phyloP scores from a whole-genome alignment of 2,329 filamentous ascomycete species.

The Colletotrichum destructivum region DNA sequence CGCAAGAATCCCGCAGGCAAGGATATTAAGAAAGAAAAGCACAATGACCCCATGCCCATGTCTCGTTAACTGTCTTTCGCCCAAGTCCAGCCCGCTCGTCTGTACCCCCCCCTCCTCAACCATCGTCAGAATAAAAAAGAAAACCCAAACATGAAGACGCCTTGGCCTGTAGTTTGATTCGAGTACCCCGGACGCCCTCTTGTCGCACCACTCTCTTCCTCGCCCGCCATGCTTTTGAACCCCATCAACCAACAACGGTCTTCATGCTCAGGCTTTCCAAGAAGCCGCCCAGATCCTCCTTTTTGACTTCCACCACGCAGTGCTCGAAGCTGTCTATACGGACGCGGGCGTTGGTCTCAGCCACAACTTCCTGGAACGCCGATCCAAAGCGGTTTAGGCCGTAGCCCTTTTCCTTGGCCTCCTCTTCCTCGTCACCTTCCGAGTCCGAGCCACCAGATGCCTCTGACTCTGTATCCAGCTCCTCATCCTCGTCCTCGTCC shows the following conservation, averaged over 20 bases:
- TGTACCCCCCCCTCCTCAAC: background rate
- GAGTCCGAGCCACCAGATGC: conserved; percentile 57
- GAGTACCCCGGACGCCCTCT: conserved; percentile 1
- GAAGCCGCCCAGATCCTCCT: conserved; percentile 93
- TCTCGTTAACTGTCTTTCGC: conserved; percentile 31
- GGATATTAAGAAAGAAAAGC: conserved; percentile 24
- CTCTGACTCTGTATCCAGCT: conserved; percentile 60
- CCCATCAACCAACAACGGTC: conserved; percentile 77
- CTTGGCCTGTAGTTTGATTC: background rate
- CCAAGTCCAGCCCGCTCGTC: background rate
- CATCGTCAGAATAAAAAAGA: conserved; percentile 8
- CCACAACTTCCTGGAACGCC: conserved; percentile 95
- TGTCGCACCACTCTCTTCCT: background rate
- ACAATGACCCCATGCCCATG: conserved; percentile 23
- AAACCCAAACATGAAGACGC: background rate
- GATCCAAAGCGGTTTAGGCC: conserved; percentile 92
- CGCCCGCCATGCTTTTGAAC: background rate
- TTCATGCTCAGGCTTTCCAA: conserved; percentile 94
- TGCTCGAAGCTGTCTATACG: conserved; percentile 97
- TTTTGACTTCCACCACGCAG: conserved; percentile 97
- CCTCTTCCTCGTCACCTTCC: conserved; percentile 70
- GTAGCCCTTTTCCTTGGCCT: conserved; percentile 74
- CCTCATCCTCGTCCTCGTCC: conserved; percentile 67
- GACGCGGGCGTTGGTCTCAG: conserved; percentile 90
- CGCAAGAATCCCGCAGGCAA: background rate